Evolutionary conservation across 2,329 filamentous ascomycete genomes (phyloP).

Genomic region (Phyllosticta paracitricarpa): DNA sequence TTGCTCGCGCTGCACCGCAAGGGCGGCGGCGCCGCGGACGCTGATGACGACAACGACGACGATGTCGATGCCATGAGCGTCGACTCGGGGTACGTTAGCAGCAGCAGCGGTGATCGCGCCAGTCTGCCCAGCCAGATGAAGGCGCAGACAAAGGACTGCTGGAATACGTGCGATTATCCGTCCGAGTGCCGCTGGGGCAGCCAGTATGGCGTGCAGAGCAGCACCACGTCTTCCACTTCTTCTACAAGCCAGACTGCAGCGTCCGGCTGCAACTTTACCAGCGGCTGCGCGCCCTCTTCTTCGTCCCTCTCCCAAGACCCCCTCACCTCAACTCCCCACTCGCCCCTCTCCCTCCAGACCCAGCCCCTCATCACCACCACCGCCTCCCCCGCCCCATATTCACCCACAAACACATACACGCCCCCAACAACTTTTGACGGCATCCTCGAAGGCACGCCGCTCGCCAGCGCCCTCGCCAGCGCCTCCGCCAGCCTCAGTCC

Average conservation of each 20-base stretch:
- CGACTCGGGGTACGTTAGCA: constrained; percentile 2
- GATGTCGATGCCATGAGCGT: not conserved
- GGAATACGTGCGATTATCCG: constrained; percentile 36
- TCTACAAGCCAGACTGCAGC: not conserved
- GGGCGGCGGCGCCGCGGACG: constrained; percentile 11
- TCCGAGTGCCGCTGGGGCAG: constrained; percentile 34
- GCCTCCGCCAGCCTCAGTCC: constrained; percentile 13
- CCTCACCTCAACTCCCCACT: not conserved
- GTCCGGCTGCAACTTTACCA: not conserved
- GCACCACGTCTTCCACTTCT: not conserved
- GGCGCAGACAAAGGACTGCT: constrained; percentile 29
- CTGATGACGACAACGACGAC: constrained; percentile 9
- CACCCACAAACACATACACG: not conserved
- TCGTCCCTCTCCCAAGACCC: not conserved
- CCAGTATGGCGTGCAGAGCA: not conserved
- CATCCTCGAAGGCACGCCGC: constrained; percentile 8
- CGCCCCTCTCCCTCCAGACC: not conserved
- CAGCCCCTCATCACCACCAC: too few species aligned
- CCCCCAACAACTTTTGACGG: constrained; percentile 13
- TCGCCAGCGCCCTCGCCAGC: not conserved
- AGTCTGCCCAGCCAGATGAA: not conserved
- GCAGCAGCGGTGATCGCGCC: not conserved
- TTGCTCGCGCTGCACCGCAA: constrained; percentile 1
- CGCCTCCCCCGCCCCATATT: not conserved
- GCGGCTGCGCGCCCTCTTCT: not conserved